Conservation (phyloP, 257 asterid genomes). For the Orobanche coerulescens region DNA sequence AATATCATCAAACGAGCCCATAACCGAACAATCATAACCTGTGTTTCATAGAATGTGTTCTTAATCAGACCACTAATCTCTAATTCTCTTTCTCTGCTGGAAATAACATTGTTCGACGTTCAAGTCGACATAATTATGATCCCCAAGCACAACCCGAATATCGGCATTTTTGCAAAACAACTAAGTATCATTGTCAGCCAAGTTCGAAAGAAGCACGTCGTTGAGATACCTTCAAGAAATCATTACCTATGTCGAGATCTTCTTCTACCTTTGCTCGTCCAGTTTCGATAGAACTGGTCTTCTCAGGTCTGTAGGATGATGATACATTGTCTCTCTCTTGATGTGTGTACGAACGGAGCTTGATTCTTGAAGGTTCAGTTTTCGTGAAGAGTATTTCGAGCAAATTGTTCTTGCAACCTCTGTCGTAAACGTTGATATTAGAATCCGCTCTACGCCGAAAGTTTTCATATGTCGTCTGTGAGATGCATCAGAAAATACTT, state of each 20-base stretch:
- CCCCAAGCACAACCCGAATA: not conserved
- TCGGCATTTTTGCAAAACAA: not conserved
- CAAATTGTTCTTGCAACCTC: not conserved
- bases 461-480: not conserved
- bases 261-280: conserved; percentile 2
- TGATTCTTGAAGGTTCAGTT: not conserved
- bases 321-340: not conserved
- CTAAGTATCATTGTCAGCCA: not conserved
- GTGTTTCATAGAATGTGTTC: not conserved
- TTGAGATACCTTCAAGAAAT: not conserved
- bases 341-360: not conserved
- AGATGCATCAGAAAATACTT: not conserved
- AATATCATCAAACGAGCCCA: too few species aligned
- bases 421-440: not conserved
- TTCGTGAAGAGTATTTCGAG: not conserved
- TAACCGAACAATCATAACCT: too few species aligned
- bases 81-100: too few species aligned
- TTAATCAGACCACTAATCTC: too few species aligned
- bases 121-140: too few species aligned
- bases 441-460: not conserved
- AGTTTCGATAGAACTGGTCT: not conserved
- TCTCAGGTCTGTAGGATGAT: not conserved
- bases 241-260: not conserved
- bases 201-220: not conserved
- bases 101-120: too few species aligned